A percentile compares a stretch with the other conserved stretches of the same genome.
These are phyloP conservation scores for Diaporthe ampelina DNA, from an alignment of 2,329 filamentous ascomycete genomes.

Conservation along the genomic window DNA sequence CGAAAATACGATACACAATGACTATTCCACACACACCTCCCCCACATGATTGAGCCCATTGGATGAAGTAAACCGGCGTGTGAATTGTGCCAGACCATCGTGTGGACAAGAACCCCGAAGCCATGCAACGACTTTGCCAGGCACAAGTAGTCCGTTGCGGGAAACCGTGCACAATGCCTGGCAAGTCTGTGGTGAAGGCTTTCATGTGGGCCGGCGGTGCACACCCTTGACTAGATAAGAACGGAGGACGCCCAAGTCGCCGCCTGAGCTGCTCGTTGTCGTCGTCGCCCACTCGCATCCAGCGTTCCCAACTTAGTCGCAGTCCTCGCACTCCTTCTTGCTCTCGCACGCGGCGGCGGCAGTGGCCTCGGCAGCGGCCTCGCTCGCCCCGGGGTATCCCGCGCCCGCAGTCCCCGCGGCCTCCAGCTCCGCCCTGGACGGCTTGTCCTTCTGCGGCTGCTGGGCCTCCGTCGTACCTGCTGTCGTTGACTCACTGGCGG, in stretches of 20 bases:
- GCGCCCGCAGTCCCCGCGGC: slow-evolving; percentile 36
- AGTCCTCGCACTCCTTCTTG: slow-evolving; percentile 40
- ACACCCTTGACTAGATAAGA: background rate
- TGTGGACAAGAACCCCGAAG: too few species aligned
- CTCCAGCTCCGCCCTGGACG: slow-evolving; percentile 31
- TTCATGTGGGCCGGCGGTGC: too few species aligned
- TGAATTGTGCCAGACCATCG: background rate
- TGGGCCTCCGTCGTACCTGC: background rate
- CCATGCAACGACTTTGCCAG: too few species aligned
- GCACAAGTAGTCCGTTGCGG: too few species aligned
- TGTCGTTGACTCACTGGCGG: background rate
- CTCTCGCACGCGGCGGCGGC: background rate
- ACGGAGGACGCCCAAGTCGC: background rate
- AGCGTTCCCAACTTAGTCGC: background rate
- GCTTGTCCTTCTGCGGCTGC: slow-evolving; percentile 7
- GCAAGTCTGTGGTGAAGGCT: too few species aligned
- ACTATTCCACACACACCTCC: slow-evolving; percentile 19
- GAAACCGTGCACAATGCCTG: background rate
- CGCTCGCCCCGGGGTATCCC: slow-evolving; percentile 36
- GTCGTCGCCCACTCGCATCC: background rate
- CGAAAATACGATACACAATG: slow-evolving; percentile 35
- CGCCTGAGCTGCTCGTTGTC: background rate
- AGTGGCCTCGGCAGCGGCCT: slow-evolving; percentile 11
- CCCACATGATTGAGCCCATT: background rate
- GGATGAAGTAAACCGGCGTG: background rate